Conservation (phyloP, 495 filamentous ascomycete genomes). For the Xylaria longipes region DNA sequence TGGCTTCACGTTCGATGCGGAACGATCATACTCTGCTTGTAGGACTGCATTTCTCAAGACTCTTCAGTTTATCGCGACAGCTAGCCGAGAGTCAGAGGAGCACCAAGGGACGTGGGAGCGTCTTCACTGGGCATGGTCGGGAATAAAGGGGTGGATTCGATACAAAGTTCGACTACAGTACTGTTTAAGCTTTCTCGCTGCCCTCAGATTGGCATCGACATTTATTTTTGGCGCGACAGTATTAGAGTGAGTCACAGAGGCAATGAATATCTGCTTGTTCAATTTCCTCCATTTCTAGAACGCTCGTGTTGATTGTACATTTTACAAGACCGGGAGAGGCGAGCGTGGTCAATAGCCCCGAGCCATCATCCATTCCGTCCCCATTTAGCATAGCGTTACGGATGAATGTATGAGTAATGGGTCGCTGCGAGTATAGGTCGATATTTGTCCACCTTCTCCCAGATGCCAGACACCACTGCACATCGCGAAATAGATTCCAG, state of each 20-base stretch:
- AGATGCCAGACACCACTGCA: not conserved
- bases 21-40: not conserved
- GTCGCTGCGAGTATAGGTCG: not conserved
- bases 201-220: not conserved
- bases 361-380: not conserved
- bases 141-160: too few species aligned
- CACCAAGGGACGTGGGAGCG: too few species aligned
- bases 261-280: not conserved
- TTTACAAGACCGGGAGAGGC: conserved; percentile 16
- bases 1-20: not conserved
- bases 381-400: not conserved
- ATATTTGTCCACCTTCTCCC: conserved; percentile 1
- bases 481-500: not conserved
- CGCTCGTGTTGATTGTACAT: conserved; percentile 34
- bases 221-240: not conserved
- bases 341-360: not conserved
- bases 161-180: too few species aligned
- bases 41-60: not conserved
- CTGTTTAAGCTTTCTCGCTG: not conserved
- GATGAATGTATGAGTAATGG: conserved; percentile 1
- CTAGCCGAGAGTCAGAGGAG: too few species aligned
- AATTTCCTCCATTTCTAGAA: conserved; percentile 6
- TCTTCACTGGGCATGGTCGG: too few species aligned
- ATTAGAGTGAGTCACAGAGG: not conserved
- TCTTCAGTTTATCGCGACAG: too few species aligned